Evolutionary conservation across 2,329 filamentous ascomycete genomes (phyloP), one percentile per base, ranked within the genome.

Genomic region (Hypoxylon sp.): DNA sequence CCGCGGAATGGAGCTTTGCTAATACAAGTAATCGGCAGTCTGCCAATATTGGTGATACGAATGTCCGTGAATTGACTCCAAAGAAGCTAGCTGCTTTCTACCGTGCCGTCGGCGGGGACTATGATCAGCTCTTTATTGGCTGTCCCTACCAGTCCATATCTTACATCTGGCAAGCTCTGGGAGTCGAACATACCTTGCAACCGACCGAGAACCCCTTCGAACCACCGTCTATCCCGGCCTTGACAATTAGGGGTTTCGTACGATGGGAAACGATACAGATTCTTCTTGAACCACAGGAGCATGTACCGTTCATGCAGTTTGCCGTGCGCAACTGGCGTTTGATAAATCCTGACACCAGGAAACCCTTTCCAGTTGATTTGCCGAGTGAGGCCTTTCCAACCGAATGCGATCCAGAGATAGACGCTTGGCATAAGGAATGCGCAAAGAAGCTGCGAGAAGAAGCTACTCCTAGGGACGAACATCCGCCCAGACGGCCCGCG

Each of bases 231-330:
- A 87, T 98, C 46, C 96, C 96, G 0, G 93, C 94, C 13, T 83
- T 99, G 62, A 97, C 95, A 37, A 85, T 87, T 0, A 88, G 89
- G 75, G 96, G 96, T 44, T 99, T 97, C 79, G 92, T 95, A 47
- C 90, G 93, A 78, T 99, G 95, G 95, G 92, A 97, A 82, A 94
- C 93, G 0, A 92, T 98, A 61, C 94, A 98, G 81, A 87, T 97
- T 22, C 84, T 98, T 37, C 87, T 98, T 1, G 92, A 91, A 1
- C 96, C 96, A 0, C 91, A 96, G 73, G 93, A 97, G 74, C 94
- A 98, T 81, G 92, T 94, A 0, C 89, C 89, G 0, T 95, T 94
- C 74, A 80, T 99, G 24, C 93, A 96, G 75, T 90, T 88, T 75
- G 93, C 94, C 0, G 92, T 97, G 3, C 86, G 87, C 67, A 85